These are phyloP conservation scores for Nakazawaea laoshanensis DNA, from an alignment of 805 yeast species.

Conservation along the genomic window DNA sequence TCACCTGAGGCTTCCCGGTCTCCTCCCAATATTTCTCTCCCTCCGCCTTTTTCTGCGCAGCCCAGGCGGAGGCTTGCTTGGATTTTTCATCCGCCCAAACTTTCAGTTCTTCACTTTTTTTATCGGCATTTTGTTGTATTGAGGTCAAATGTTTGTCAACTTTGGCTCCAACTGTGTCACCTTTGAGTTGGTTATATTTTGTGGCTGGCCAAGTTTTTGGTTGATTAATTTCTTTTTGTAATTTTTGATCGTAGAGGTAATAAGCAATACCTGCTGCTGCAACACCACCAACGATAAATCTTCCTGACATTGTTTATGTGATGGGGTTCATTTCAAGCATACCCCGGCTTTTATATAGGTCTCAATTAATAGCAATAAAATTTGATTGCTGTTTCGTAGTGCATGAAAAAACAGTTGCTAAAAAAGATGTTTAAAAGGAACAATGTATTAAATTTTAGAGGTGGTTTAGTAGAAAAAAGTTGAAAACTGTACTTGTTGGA, in stretches of 20 bases:
- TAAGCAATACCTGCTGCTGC: constrained; percentile 13
- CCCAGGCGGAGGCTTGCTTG: constrained; percentile 2
- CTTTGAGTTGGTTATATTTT: constrained; percentile 6
- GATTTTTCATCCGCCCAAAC: constrained; percentile 1
- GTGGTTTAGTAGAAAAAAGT: no score
- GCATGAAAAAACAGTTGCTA: no score
- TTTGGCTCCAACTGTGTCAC: constrained; percentile 8
- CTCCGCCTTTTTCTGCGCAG: constrained; percentile 1
- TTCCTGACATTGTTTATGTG: constrained; percentile 6
- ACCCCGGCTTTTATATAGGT: no score
- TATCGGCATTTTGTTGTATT: constrained; percentile 2
- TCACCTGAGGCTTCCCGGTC: constrained; percentile 5
- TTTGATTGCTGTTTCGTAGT: no score
- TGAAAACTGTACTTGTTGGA: no score
- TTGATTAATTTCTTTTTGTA: constrained; percentile 2
- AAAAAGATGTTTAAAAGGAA: no score
- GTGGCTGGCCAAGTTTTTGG: constrained; percentile 7
- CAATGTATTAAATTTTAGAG: no score
- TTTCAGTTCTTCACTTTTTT: constrained; percentile 1
- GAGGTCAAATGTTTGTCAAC: constrained; percentile 4
- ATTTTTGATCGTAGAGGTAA: constrained; percentile 9
- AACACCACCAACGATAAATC: constrained; percentile 10
- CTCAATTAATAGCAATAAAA: no score
- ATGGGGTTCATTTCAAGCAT: background rate
- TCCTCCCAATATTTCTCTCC: constrained; percentile 8